Evolutionary conservation across 306 rosid species (phyloP), one percentile per base, ranked within the genome.

Genomic region (Inga oerstediana): DNA sequence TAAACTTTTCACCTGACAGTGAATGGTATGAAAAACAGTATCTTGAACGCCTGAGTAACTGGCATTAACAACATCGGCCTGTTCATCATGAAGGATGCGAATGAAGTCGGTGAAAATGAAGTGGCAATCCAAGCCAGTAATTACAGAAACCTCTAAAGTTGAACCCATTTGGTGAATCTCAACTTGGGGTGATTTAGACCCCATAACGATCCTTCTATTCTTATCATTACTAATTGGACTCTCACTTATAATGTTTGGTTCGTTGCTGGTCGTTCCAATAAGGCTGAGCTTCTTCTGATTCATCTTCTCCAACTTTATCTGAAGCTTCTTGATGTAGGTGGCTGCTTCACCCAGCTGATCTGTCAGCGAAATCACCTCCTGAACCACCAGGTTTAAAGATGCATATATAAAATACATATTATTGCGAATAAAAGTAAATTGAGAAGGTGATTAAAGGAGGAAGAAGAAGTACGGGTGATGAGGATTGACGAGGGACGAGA

Each of bases 341-440:
- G 80, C 85, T 7, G 93, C 93, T 75, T 87, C 89, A 24, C 69
- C 86, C 65, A 90, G 87, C 75, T 88, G 93, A 86, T 88, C 93
- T 6, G 89, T 82, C 44, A 86, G 56, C 10, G 96, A 85, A 46
- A 15, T 58, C 14, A 49, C 88, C 75, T 84, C 89, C 93, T 90
- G 78, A 85, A 69, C 34, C 22, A 52, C 30, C 27, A 34, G 43
- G 73, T 78, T 61, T 69, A 61, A 35, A 75, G 24, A 22, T 12
- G 5, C 2, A 49, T 45, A 45, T 24, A 24, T 10, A 22, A 0
- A 59, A 39, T 52, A 17, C 13, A 44, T 44, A 10, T 45, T 7
- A 10, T 0, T 22, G 30, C 0, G 34, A 4, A 64, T 5, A 30
- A 27, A 2, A 11, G 32, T 27, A 4, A 67, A 67, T 7, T 67